Percentiles rank a stretch among this genome's conserved stretches.
These are phyloP conservation scores for Xanthoceras sorbifolium DNA, from an alignment of 345 rosid genomes.

Conservation along the genomic window DNA sequence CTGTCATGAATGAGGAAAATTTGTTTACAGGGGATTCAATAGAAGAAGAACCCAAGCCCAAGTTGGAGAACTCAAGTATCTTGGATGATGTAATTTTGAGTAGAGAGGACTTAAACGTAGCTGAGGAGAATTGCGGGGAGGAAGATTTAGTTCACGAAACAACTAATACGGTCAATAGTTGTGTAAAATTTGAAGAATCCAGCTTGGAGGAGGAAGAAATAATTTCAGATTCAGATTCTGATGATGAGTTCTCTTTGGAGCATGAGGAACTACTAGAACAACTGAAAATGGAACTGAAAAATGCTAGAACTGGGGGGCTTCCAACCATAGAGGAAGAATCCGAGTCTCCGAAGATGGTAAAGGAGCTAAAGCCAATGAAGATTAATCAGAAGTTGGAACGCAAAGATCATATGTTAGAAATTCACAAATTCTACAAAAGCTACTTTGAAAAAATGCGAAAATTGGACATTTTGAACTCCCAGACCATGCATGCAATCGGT, in stretches of 20 bases:
- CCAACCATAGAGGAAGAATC: conserved; percentile 82
- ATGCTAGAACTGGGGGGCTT: conserved; percentile 76
- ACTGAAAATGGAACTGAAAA: conserved; percentile 59
- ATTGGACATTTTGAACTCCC: conserved; percentile 70
- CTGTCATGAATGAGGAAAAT: conserved; percentile 18
- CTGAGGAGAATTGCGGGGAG: conserved; percentile 12
- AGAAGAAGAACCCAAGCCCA: conserved; percentile 23
- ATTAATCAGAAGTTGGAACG: conserved; percentile 49
- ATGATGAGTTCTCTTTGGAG: conserved; percentile 39
- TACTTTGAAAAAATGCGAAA: conserved; percentile 72
- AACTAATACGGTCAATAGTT: conserved; percentile 1
- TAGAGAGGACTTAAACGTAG: conserved; percentile 1
- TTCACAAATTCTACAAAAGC: conserved; percentile 65
- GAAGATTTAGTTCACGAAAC: conserved; percentile 25
- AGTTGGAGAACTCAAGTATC: conserved; percentile 26
- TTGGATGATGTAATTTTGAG: conserved; percentile 10
- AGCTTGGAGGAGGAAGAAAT: conserved; percentile 3
- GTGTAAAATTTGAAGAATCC: conserved; percentile 25
- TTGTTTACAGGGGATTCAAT: neutral
- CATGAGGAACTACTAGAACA: conserved; percentile 60
- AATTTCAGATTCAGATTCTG: conserved; percentile 22
- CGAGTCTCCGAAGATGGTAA: conserved; percentile 40
- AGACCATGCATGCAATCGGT: conserved; percentile 75
- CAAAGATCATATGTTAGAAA: conserved; percentile 50
- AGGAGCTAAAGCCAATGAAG: conserved; percentile 60